Conservation (phyloP, 2,329 filamentous ascomycete genomes). For the Fusarium sp. region DNA sequence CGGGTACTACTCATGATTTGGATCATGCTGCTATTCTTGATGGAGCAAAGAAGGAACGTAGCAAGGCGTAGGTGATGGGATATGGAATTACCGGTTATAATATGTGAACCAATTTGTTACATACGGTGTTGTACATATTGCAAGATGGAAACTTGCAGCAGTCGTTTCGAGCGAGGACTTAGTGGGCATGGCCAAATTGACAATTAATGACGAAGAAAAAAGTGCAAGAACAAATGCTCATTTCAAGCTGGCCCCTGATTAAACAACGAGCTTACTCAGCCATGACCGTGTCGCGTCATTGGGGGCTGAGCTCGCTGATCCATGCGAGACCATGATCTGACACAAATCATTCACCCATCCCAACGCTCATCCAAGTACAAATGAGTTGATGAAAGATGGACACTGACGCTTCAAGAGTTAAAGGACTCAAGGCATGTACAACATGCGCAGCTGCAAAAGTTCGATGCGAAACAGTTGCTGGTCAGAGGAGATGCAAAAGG, state of each 20-base stretch:
- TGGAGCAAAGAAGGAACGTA: background rate
- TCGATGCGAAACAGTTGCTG: conserved; percentile 7
- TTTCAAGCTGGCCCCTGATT: background rate
- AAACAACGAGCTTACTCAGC: background rate
- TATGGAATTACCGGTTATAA: background rate
- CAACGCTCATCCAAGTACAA: background rate
- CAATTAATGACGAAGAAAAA: background rate
- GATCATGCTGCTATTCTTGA: conserved; percentile 6
- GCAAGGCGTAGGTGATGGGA: background rate
- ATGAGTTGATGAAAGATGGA: background rate
- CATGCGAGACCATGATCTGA: background rate
- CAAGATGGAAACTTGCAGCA: background rate
- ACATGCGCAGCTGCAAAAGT: conserved; percentile 13
- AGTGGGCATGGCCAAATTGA: background rate
- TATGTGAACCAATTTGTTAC: background rate
- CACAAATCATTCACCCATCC: no score
- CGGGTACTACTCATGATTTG: background rate
- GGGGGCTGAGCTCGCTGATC: background rate
- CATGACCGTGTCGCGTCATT: background rate
- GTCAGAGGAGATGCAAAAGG: conserved; percentile 16
- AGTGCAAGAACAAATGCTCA: background rate
- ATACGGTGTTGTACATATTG: background rate
- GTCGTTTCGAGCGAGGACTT: background rate
- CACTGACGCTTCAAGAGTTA: background rate
- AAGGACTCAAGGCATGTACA: conserved; percentile 8